Conservation (phyloP, 139 green algal species). For the Diplosphaera chodatii region DNA sequence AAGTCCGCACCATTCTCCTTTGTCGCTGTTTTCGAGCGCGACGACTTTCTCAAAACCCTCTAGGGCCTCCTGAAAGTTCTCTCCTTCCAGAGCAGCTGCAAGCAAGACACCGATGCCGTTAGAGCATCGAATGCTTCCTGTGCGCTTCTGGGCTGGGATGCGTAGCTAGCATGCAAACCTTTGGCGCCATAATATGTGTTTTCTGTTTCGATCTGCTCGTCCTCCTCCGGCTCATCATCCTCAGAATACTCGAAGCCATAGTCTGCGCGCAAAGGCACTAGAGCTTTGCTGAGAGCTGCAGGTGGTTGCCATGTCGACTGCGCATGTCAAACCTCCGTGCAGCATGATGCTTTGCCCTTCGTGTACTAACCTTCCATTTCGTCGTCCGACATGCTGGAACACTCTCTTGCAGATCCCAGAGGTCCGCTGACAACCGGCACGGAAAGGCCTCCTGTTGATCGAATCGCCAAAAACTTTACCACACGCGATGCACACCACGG, state of each 20-base stretch:
- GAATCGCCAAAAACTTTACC: too few relatives aligned
- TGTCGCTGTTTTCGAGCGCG: constrained; percentile 84
- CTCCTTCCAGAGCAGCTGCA: constrained; percentile 79
- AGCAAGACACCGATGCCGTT: too few relatives aligned
- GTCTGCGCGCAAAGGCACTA: constrained; percentile 21
- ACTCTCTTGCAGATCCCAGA: too few relatives aligned
- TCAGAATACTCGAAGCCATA: constrained; percentile 99
- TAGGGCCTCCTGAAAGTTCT: constrained; percentile 66
- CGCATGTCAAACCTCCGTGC: too few relatives aligned
- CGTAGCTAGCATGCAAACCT: constrained; percentile 54
- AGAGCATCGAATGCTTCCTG: too few relatives aligned
- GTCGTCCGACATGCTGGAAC: constrained; percentile 9
- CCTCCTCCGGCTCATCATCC: constrained; percentile 75
- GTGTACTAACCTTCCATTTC: constrained; percentile 7
- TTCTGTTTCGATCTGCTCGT: constrained; percentile 97
- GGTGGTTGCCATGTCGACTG: too few relatives aligned
- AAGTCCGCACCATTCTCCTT: constrained; percentile 91
- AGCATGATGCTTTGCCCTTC: too few relatives aligned
- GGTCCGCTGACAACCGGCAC: too few relatives aligned
- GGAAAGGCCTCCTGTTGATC: too few relatives aligned
- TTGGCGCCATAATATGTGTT: constrained; percentile 99
- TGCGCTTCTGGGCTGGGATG: too few relatives aligned
- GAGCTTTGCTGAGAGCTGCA: too few relatives aligned
- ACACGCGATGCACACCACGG: too few relatives aligned
- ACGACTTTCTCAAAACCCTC: constrained; percentile 88